These are phyloP conservation scores for Suhomyces sp. DNA, from an alignment of 805 yeast species.

Conservation along the genomic window DNA sequence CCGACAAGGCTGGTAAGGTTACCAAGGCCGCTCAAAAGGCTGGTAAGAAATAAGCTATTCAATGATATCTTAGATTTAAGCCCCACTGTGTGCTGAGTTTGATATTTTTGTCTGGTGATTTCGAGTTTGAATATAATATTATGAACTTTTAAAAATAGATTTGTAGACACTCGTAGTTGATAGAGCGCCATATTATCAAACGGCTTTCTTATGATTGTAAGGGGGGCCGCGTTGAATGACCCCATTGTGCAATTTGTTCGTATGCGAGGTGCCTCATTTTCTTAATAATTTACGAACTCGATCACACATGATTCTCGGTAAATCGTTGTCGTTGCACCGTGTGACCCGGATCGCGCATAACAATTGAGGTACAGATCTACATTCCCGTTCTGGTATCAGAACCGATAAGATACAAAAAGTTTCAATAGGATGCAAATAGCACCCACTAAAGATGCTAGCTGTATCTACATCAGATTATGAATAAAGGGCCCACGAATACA, in stretches of 20 bases:
- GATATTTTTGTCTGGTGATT: background rate
- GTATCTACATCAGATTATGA: too few species aligned
- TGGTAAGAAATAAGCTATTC: slow-evolving; percentile 58
- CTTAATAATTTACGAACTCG: background rate
- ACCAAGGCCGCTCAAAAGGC: slow-evolving; percentile 94
- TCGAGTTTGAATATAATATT: slow-evolving; percentile 1
- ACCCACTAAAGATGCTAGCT: too few species aligned
- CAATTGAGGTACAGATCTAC: background rate
- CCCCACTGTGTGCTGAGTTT: background rate
- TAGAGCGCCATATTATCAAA: background rate
- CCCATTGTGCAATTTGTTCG: background rate
- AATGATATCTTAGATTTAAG: background rate
- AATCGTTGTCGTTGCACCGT: background rate
- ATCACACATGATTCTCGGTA: background rate
- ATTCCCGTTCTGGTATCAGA: background rate
- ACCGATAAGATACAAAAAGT: background rate
- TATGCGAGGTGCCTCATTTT: background rate
- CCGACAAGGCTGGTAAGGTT: slow-evolving; percentile 86
- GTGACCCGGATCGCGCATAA: background rate
- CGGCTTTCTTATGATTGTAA: background rate
- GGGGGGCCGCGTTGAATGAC: background rate
- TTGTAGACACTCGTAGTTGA: background rate
- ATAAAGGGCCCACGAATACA: too few species aligned
- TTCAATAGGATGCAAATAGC: background rate
- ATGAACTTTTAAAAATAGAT: background rate